phyloP scores from a whole-genome alignment of 305 asterid species.

The Petunia hybrid region DNA sequence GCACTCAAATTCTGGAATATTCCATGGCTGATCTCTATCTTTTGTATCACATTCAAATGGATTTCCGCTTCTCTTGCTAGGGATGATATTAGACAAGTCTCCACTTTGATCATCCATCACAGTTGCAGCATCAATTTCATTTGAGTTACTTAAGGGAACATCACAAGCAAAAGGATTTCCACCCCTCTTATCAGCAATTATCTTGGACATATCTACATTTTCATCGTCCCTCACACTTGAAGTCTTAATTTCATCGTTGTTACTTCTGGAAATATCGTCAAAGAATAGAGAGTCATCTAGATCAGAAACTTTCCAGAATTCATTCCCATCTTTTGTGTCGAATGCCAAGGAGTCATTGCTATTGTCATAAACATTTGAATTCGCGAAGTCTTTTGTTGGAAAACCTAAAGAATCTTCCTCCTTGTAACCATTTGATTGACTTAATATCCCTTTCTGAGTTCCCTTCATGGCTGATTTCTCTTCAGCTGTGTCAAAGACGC shows the following conservation, averaged over 20 bases:
- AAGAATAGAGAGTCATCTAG: constrained; percentile 35
- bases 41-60: constrained; percentile 39
- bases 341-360: constrained; percentile 36
- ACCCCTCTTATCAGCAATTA: constrained; percentile 36
- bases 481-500: constrained; percentile 53
- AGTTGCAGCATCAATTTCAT: constrained; percentile 37
- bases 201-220: constrained; percentile 16
- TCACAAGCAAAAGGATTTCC: constrained; percentile 42
- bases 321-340: constrained; percentile 40
- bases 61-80: constrained; percentile 39
- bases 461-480: constrained; percentile 61
- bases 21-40: constrained; percentile 38
- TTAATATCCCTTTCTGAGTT: constrained; percentile 35
- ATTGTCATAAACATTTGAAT: constrained; percentile 41
- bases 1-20: constrained; percentile 38
- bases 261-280: constrained; percentile 40
- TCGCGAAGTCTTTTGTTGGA: constrained; percentile 36
- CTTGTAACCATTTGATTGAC: constrained; percentile 39
- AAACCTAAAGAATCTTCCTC: constrained; percentile 41
- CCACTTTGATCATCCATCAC: constrained; percentile 37
- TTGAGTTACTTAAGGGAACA: constrained; percentile 34
- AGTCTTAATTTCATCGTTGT: constrained; percentile 31
- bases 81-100: constrained; percentile 24
- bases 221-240: constrained; percentile 38
- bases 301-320: constrained; percentile 42